Evolutionary conservation across 331 rosid species (phyloP).

Genomic region (Prunus yedoensis): DNA sequence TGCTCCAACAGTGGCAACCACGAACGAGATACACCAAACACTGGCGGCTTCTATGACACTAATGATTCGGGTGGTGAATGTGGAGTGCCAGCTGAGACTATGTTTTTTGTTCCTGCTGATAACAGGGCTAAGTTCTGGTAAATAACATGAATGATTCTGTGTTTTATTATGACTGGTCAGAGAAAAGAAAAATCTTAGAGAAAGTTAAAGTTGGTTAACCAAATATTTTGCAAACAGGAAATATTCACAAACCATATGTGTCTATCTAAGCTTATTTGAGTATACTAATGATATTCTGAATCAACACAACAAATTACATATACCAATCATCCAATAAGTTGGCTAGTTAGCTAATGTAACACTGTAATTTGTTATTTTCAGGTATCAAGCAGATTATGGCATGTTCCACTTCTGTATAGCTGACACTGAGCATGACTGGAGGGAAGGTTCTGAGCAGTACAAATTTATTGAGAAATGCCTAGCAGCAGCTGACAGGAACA

Average conservation of each 20-base stretch:
- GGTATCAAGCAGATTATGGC: constrained; percentile 29
- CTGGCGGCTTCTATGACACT: constrained; percentile 22
- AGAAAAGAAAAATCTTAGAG: no score
- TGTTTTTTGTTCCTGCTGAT: constrained; percentile 33
- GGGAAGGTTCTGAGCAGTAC: constrained; percentile 31
- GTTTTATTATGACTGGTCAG: background rate
- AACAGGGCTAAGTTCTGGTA: constrained; percentile 40
- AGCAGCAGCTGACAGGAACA: constrained; percentile 22
- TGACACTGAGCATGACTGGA: constrained; percentile 33
- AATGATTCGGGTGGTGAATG: constrained; percentile 39
- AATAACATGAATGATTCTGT: background rate
- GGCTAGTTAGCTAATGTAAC: background rate
- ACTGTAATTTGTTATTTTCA: background rate
- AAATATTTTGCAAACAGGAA: no score
- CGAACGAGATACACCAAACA: constrained; percentile 25
- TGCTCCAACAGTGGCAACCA: constrained; percentile 29
- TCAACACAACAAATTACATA: no score
- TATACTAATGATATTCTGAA: no score
- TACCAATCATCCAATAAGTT: background rate
- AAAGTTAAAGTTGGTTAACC: no score
- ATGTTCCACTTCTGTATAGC: constrained; percentile 32
- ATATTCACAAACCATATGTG: no score
- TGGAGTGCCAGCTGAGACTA: constrained; percentile 36
- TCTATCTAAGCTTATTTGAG: no score
- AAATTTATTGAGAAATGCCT: constrained; percentile 25